These are phyloP conservation scores for Panellus pusillus DNA, from an alignment of 768 basidiomycete genomes.

Conservation along the genomic window DNA sequence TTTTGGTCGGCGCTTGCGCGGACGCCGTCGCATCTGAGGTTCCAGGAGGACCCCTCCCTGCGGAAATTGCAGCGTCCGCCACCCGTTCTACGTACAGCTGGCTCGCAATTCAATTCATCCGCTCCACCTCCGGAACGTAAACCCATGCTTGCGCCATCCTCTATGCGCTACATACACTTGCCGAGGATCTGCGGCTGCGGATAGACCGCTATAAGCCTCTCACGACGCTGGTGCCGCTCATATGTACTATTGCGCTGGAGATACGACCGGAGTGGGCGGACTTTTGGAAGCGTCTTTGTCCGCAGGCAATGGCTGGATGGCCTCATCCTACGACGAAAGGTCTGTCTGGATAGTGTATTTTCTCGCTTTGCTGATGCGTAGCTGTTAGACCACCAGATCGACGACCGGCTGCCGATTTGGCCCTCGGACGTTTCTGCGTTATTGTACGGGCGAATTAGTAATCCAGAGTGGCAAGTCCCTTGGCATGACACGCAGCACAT, in stretches of 20 bases:
- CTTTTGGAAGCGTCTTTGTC: slow-evolving; percentile 86
- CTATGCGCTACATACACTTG: slow-evolving; percentile 78
- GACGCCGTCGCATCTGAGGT: slow-evolving; percentile 45
- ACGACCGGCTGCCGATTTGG: slow-evolving; percentile 73
- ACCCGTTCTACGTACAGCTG: slow-evolving; percentile 23
- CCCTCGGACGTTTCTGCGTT: slow-evolving; percentile 77
- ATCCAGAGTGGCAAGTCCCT: slow-evolving; percentile 68
- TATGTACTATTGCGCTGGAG: slow-evolving; percentile 60
- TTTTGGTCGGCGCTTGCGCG: slow-evolving; percentile 53
- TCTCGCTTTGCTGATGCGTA: neutral
- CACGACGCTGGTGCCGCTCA: slow-evolving; percentile 55
- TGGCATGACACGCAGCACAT: slow-evolving; percentile 50
- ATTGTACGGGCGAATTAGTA: slow-evolving; percentile 58
- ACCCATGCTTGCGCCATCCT: slow-evolving; percentile 55
- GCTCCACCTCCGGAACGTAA: slow-evolving; percentile 35
- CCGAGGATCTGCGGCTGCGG: slow-evolving; percentile 65
- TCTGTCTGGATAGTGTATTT: slow-evolving; percentile 30
- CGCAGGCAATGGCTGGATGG: slow-evolving; percentile 62
- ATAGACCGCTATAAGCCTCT: slow-evolving; percentile 57
- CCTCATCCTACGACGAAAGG: slow-evolving; percentile 45
- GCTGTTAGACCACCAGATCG: slow-evolving; percentile 43
- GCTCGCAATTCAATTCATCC: neutral
- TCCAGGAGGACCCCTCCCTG: slow-evolving; percentile 62
- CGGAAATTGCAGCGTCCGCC: slow-evolving; percentile 37
- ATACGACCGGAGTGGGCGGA: slow-evolving; percentile 88